Evolutionary conservation across 1,139 yeast genomes (phyloP).

Genomic region (Pichia sp.): DNA sequence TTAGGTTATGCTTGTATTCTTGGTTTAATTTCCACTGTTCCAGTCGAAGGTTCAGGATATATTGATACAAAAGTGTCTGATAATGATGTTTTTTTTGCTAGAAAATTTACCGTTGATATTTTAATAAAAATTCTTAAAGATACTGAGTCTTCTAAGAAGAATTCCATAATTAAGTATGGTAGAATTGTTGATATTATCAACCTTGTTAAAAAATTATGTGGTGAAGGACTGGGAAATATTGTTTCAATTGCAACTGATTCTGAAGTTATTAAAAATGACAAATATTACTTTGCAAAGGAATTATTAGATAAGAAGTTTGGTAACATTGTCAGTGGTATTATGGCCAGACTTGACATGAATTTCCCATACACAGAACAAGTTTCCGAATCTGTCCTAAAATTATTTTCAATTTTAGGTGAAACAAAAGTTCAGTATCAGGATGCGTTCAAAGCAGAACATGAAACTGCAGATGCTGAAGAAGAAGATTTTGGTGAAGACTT

Average conservation of each 20-base stretch:
- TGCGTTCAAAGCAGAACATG: constrained; percentile 47
- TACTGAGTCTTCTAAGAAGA: constrained; percentile 32
- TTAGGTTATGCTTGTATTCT: constrained; percentile 50
- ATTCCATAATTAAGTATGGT: constrained; percentile 41
- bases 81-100: constrained; percentile 62
- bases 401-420: constrained; percentile 58
- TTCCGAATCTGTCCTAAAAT: constrained; percentile 51
- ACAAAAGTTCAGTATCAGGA: constrained; percentile 55
- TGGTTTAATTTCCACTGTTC: constrained; percentile 55
- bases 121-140: constrained; percentile 60
- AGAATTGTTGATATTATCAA: constrained; percentile 55
- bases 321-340: constrained; percentile 45
- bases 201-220: constrained; percentile 38
- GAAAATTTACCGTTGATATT: constrained; percentile 70
- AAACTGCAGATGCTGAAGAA: constrained; percentile 47
- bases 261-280: constrained; percentile 49
- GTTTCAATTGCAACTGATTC: constrained; percentile 41
- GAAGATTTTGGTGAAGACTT: constrained; percentile 58
- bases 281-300: constrained; percentile 53
- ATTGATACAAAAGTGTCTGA: constrained; percentile 48
- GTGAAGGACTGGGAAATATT: constrained; percentile 39
- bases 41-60: constrained; percentile 28
- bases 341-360: constrained; percentile 65
- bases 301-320: constrained; percentile 66
- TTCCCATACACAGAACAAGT: constrained; percentile 61